phyloP scores from a whole-genome alignment of 768 basidiomycete species.

The Russula sp. region DNA sequence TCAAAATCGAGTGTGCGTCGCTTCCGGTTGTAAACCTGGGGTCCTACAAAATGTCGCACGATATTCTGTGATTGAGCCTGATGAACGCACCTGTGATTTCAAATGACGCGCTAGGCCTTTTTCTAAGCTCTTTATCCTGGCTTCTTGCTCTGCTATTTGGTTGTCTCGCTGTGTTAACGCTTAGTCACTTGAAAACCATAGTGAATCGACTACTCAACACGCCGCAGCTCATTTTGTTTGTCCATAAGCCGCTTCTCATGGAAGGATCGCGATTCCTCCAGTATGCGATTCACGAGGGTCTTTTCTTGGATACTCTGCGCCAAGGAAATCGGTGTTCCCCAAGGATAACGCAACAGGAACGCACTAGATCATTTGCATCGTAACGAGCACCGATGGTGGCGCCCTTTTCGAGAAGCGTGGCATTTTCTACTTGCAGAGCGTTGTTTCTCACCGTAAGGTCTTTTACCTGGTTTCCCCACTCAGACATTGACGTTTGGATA shows the following conservation, averaged over 20 bases:
- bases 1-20: conserved; percentile 36
- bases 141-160: conserved; percentile 34
- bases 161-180: conserved; percentile 35
- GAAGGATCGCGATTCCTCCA: conserved; percentile 36
- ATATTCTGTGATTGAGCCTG: background rate
- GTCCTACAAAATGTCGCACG: conserved; percentile 17
- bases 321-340: background rate
- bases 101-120: conserved; percentile 36
- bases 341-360: conserved; percentile 2
- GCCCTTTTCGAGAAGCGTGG: conserved; percentile 30
- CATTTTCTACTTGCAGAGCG: conserved; percentile 31
- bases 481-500: conserved; percentile 30
- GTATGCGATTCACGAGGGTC: conserved; percentile 35
- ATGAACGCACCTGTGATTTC: conserved; percentile 32
- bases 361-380: conserved; percentile 35
- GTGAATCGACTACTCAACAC: conserved; percentile 31
- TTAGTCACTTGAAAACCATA: conserved; percentile 1
- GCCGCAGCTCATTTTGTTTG: conserved; percentile 39
- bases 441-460: conserved; percentile 31
- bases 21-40: conserved; percentile 22
- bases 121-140: conserved; percentile 36
- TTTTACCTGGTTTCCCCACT: conserved; percentile 31
- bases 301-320: conserved; percentile 37
- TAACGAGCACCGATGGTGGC: conserved; percentile 36
- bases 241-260: conserved; percentile 38